Base-by-base conservation (phyloP, 1,139 yeast species). In the Kodamaea ohmeri region DNA sequence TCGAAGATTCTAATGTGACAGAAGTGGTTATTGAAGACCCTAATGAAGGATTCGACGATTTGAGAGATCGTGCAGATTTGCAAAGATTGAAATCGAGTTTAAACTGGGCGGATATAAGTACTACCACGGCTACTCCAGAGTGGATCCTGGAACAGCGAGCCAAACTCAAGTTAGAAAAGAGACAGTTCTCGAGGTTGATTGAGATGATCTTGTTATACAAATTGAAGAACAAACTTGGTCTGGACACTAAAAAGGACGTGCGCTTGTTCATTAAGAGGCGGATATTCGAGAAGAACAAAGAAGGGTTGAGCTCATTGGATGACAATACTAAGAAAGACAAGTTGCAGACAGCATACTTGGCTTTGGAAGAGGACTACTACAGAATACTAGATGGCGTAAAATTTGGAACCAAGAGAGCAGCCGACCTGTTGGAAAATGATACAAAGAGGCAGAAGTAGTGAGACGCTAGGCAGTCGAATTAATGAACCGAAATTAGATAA, bases 1-100 rank as follows among this genome's bases (percentile, higher is more conserved):
- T 68, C 5, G 48, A 53, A 0, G 83, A 85, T 45, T 52, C 59
- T 0, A 46, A 56, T 3, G 77, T 89, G n/a, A 62, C 67, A 27
- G 96, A 90, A 52, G 73, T 92, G 29, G 89, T 92, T 0, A 90
- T 94, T 7, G 98, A 92, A 57, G 98, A 94, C 56, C 98, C 98
- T 2, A 87, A 85, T 54, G 97, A 90, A 57, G 79, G 80, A 31
- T 92, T 92, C 61, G 98, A 92, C 55, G 95, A 87, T 55, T 65
- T 94, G 51, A 73, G 98, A 45, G 97, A 92, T 58, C 67, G 92
- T 24, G 74, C 82, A 43, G 98, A 92, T 55, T 67, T 92, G 48
- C 61, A 66, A 33, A 63, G 85, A 46, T 61, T 89, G 35, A 53
- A 50, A 14, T 34, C 37, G 15, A 41, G 40, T 16, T 42, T 61